Evolutionary conservation across 129 eudicot species (phyloP).

Genomic region (Artemisia annua): DNA sequence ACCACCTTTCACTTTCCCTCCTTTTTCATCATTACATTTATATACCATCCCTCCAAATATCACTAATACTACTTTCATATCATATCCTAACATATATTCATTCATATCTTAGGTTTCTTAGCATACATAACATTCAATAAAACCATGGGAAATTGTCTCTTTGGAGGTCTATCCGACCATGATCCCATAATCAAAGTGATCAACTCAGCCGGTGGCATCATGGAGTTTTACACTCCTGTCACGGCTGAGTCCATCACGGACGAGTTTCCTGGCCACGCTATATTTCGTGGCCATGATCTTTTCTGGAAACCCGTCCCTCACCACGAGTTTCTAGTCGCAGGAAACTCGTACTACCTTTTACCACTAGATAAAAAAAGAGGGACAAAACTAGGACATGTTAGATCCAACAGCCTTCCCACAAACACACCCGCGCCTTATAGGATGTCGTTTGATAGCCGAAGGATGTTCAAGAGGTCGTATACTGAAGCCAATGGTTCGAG

Average conservation of each 20-base stretch:
- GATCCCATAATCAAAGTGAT: slow-evolving; percentile 44
- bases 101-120: neutral
- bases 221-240: slow-evolving; percentile 59
- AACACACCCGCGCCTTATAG: slow-evolving; percentile 46
- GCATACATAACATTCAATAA: too few species aligned
- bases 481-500: slow-evolving; percentile 12
- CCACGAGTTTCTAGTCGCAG: slow-evolving; percentile 46
- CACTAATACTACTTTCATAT: neutral
- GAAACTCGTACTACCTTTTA: slow-evolving; percentile 62
- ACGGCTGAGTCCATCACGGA: slow-evolving; percentile 60
- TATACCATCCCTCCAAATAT: neutral
- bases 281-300: slow-evolving; percentile 55
- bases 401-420: slow-evolving; percentile 62
- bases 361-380: slow-evolving; percentile 40
- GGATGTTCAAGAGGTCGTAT: slow-evolving; percentile 41
- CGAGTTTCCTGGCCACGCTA: slow-evolving; percentile 73
- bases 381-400: slow-evolving; percentile 44
- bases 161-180: slow-evolving; percentile 49
- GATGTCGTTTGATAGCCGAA: slow-evolving; percentile 72
- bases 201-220: slow-evolving; percentile 57
- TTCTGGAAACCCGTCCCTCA: slow-evolving; percentile 73
- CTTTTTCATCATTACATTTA: slow-evolving; percentile 33
- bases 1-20: slow-evolving; percentile 50
- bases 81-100: neutral
- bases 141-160: slow-evolving; percentile 81